phyloP scores from a whole-genome alignment of 768 basidiomycete species.

The Leccinum longicurvipes region DNA sequence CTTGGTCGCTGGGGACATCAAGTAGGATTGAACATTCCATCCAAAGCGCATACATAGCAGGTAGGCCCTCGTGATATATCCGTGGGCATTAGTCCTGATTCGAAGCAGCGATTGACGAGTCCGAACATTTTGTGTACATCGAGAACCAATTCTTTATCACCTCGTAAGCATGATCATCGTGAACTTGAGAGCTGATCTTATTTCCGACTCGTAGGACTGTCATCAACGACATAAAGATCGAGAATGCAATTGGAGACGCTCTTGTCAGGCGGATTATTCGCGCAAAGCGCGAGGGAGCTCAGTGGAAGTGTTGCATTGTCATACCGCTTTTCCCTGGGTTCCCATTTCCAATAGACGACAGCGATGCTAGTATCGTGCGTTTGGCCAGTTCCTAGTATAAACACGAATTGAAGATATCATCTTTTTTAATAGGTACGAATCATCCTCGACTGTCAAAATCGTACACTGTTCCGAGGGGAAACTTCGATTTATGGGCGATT shows the following conservation, averaged over 20 bases:
- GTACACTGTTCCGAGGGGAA: constrained; percentile 83
- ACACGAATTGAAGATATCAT: neutral
- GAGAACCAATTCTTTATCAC: neutral
- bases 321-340: constrained; percentile 94
- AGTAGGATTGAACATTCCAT: constrained; percentile 87
- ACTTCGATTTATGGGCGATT: constrained; percentile 88
- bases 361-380: constrained; percentile 87
- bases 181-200: neutral
- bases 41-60: constrained; percentile 91
- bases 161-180: neutral
- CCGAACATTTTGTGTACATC: neutral
- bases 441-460: constrained; percentile 93
- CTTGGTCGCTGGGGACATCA: constrained; percentile 94
- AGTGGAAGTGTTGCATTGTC: constrained; percentile 91
- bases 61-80: constrained; percentile 34
- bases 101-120: neutral
- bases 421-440: constrained; percentile 69
- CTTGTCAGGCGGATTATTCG: constrained; percentile 87
- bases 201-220: constrained; percentile 54
- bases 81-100: neutral
- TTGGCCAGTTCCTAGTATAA: neutral
- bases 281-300: constrained; percentile 74
- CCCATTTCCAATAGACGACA: constrained; percentile 87
- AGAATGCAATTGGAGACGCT: constrained; percentile 94
- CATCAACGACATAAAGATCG: constrained; percentile 80